A percentile compares a stretch with the other conserved stretches of the same genome.
phyloP scores from a whole-genome alignment of 129 eudicot genomes.

The Heracleum sosnowskyi region DNA sequence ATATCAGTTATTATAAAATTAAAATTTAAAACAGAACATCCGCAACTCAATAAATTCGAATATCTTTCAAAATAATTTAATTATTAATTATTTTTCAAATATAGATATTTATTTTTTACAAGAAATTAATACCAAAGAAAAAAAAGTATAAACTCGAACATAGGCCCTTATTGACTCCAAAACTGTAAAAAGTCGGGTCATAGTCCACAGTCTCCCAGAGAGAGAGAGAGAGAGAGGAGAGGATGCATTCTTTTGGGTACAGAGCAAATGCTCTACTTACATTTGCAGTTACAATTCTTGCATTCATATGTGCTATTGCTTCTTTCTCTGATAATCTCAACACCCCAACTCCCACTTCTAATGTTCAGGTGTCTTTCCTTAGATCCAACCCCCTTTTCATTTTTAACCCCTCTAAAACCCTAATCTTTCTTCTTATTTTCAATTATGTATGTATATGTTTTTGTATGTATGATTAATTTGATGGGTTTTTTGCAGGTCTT shows the following conservation, averaged over 20 bases:
- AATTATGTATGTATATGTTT: background rate
- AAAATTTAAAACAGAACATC: no score
- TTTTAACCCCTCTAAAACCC: background rate
- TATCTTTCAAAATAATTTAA: no score
- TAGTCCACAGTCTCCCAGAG: no score
- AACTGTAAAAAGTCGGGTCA: no score
- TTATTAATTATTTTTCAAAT: no score
- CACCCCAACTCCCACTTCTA: conserved; percentile 53
- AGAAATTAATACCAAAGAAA: no score
- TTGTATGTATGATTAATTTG: background rate
- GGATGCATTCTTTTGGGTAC: conserved; percentile 71
- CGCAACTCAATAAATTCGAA: no score
- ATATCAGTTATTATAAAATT: no score
- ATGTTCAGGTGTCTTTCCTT: conserved; percentile 42
- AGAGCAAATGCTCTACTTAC: conserved; percentile 89
- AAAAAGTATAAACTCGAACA: no score
- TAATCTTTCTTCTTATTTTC: background rate
- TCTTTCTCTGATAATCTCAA: conserved; percentile 82
- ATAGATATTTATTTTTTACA: no score
- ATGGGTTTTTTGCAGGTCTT: conserved; percentile 39
- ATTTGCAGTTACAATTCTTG: conserved; percentile 64
- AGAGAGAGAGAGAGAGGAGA: no score
- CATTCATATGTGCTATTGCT: conserved; percentile 80
- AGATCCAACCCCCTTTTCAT: conserved; percentile 4
- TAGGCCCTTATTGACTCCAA: no score